phyloP scores from a whole-genome alignment of 1,284 basidiomycete genomes.

The Porodaedalea pini region DNA sequence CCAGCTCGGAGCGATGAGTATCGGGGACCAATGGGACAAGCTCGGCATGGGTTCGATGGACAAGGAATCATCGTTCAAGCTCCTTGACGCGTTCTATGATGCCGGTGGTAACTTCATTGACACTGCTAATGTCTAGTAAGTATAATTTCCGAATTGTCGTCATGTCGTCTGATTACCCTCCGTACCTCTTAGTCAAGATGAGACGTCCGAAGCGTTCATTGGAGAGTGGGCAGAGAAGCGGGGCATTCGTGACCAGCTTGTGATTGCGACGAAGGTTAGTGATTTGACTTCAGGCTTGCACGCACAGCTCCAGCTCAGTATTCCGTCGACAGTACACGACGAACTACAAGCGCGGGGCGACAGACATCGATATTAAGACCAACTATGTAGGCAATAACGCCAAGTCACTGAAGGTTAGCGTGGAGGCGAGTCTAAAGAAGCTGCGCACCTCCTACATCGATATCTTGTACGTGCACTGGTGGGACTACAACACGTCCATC shows the following conservation, averaged over 20 bases:
- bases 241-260: constrained; percentile 40
- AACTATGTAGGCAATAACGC: constrained; percentile 46
- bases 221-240: constrained; percentile 43
- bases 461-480: constrained; percentile 52
- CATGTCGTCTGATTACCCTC: neutral
- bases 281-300: constrained; percentile 8
- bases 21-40: constrained; percentile 44
- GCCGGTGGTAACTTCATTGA: constrained; percentile 37
- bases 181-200: constrained; percentile 30
- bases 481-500: constrained; percentile 49
- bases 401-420: constrained; percentile 43
- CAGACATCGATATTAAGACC: constrained; percentile 33
- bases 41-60: constrained; percentile 34
- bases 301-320: constrained; percentile 1
- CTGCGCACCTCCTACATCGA: constrained; percentile 55
- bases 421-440: constrained; percentile 50
- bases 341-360: constrained; percentile 30
- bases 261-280: constrained; percentile 41
- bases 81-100: constrained; percentile 40
- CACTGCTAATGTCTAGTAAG: constrained; percentile 33
- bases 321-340: constrained; percentile 33
- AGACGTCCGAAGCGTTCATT: constrained; percentile 32
- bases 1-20: constrained; percentile 50
- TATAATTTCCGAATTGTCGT: neutral
- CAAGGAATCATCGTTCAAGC: constrained; percentile 37